Percentiles rank a stretch among this genome's conserved stretches.
phyloP scores from a whole-genome alignment of 257 asterid species.

The Perilla frutescens region DNA sequence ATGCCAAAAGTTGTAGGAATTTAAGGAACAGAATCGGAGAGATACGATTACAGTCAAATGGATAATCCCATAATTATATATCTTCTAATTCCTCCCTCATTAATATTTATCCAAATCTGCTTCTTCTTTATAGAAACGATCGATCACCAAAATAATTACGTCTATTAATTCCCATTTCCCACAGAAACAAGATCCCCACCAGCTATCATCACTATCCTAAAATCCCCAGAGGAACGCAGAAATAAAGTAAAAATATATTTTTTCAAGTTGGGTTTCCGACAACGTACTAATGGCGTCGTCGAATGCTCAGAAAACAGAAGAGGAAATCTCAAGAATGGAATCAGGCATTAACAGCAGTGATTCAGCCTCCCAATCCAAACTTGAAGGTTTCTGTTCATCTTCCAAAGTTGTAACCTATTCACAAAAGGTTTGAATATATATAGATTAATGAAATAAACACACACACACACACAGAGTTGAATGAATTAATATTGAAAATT shows the following conservation, averaged over 20 bases:
- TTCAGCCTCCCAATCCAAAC: slow-evolving; percentile 14
- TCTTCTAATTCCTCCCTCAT: background rate
- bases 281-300: slow-evolving; percentile 23
- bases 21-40: background rate
- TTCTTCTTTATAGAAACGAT: no score
- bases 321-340: slow-evolving; percentile 52
- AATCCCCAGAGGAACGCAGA: no score
- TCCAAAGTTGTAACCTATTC: slow-evolving; percentile 29
- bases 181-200: no score
- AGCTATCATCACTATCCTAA: no score
- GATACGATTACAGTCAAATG: slow-evolving; percentile 3
- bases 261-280: no score
- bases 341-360: slow-evolving; percentile 37
- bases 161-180: no score
- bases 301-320: slow-evolving; percentile 20
- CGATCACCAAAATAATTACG: background rate
- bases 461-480: no score
- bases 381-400: slow-evolving; percentile 34
- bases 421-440: slow-evolving; percentile 50
- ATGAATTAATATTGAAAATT: no score
- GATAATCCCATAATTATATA: background rate
- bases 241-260: no score
- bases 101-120: background rate
- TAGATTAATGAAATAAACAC: background rate
- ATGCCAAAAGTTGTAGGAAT: slow-evolving; percentile 3